Percentiles rank a stretch among this genome's conserved stretches.
Evolutionary conservation across 208 protist genomes (phyloP).

Genomic region (Acanthamoeba culbertsoni): DNA sequence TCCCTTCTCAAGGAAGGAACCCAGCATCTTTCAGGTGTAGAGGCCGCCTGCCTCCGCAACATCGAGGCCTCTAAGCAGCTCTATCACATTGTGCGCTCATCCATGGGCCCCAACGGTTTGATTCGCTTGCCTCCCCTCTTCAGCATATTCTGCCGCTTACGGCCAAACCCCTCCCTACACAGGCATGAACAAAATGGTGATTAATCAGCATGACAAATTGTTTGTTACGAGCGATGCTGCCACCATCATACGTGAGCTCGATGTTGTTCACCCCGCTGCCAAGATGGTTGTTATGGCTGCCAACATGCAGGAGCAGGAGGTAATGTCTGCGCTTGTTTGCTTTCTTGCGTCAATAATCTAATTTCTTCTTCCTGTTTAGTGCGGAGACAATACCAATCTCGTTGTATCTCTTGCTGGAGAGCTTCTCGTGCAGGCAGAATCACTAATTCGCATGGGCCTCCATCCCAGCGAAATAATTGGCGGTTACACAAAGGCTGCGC

Average conservation of each 20-base stretch:
- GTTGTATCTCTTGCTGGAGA: slow-evolving; percentile 98
- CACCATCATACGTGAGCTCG: slow-evolving; percentile 99
- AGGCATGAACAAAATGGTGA: slow-evolving; percentile 99
- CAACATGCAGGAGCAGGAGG: slow-evolving; percentile 87
- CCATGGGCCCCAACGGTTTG: slow-evolving; percentile 96
- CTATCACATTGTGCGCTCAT: slow-evolving; percentile 95
- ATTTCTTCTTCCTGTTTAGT: slow-evolving; percentile 63
- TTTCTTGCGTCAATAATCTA: slow-evolving; percentile 38
- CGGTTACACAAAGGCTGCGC: slow-evolving; percentile 95
- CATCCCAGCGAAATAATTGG: slow-evolving; percentile 97
- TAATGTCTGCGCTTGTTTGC: background rate
- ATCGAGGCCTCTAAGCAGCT: slow-evolving; percentile 97
- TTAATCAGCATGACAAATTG: slow-evolving; percentile 99
- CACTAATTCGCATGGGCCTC: slow-evolving; percentile 94
- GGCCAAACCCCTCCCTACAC: background rate
- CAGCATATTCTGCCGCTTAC: background rate
- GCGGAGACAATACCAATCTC: slow-evolving; percentile 99
- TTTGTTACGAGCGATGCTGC: slow-evolving; percentile 99
- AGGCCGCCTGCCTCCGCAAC: slow-evolving; percentile 98
- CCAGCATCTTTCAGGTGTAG: slow-evolving; percentile 86
- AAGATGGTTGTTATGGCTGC: slow-evolving; percentile 99
- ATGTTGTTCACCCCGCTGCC: slow-evolving; percentile 94
- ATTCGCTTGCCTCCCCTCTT: background rate
- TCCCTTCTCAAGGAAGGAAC: slow-evolving; percentile 79
- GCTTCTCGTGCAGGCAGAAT: slow-evolving; percentile 96